Base-by-base conservation (phyloP, 768 basidiomycete species). In the Termitomyces sp. region DNA sequence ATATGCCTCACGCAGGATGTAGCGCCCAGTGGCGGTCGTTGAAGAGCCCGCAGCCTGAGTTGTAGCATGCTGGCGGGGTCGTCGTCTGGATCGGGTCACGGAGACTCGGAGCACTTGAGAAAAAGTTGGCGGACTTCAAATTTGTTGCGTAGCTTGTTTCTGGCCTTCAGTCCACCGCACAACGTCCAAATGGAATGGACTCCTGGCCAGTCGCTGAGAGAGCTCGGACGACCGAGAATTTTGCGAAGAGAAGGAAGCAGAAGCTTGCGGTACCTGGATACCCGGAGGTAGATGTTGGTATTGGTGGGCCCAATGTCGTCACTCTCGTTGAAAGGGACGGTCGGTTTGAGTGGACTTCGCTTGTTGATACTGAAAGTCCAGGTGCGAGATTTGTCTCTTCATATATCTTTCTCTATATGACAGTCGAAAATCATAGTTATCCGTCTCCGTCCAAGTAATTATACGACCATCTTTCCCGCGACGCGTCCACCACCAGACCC, bases 161-260 rank as follows among this genome's bases (percentile, higher is more conserved):
- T 32, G 22, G 1, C 6, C 11, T 12, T 10, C n/a, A 44, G 7
- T n/a, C 39, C 12, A 44, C 13, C 12, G 11, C 38, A 25, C 53
- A 47, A n/a, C 44, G 27, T 35, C 42, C 59, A 58, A 56, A 84
- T 88, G 85, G 84, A 83, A 89, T 90, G 88, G 84, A 85, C 68
- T 76, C 74, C 68, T 89, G 88, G 87, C 87, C 86, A 36, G 70
- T 75, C 64, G 76, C 81, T 75, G 69, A 76, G 63, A 73, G 73
- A 67, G 61, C 52, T 39, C 64, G 66, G 55, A 59, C 35, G 39
- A 39, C 56, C 55, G 46, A 47, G 40, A 47, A 46, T 23, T n/a
- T 38, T 18, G 20, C 40, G 44, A 43, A 22, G 53, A 76, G 76
- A 54, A 59, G 56, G 54, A 69, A 58, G 61, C 56, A 60, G 54